phyloP scores from a whole-genome alignment of 768 basidiomycete genomes.

The Termitomyces sp. region DNA sequence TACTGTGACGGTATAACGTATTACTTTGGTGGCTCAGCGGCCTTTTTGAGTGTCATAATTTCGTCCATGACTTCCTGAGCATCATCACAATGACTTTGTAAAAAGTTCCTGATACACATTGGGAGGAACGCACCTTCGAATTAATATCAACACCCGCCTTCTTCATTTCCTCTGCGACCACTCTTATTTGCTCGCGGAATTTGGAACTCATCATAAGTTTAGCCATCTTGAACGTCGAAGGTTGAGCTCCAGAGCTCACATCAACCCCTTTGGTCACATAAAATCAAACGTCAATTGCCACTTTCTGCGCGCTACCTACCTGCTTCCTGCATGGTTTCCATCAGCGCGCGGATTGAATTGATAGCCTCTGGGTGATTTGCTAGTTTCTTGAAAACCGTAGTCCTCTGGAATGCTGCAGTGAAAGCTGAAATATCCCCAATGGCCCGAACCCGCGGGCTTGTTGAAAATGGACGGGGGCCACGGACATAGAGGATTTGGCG shows the following conservation, averaged over 20 bases:
- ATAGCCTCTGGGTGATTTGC: slow-evolving; percentile 45
- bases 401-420: slow-evolving; percentile 37
- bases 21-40: slow-evolving; percentile 13
- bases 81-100: not conserved
- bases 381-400: slow-evolving; percentile 42
- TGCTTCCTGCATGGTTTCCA: slow-evolving; percentile 39
- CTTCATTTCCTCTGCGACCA: slow-evolving; percentile 42
- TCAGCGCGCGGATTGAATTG: slow-evolving; percentile 39
- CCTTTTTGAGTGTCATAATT: slow-evolving; percentile 26
- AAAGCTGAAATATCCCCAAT: slow-evolving; percentile 27
- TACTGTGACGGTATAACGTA: not conserved
- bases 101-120: not conserved
- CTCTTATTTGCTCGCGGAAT: slow-evolving; percentile 42
- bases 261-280: slow-evolving; percentile 40
- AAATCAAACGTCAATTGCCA: not conserved
- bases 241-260: slow-evolving; percentile 32
- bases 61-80: slow-evolving; percentile 44
- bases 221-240: slow-evolving; percentile 48
- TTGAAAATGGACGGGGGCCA: slow-evolving; percentile 14
- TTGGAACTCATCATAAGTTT: slow-evolving; percentile 47
- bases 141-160: slow-evolving; percentile 57
- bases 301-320: slow-evolving; percentile 24
- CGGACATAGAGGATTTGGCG: slow-evolving; percentile 6
- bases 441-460: slow-evolving; percentile 18
- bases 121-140: slow-evolving; percentile 38